These are phyloP conservation scores for Trichophyton verrucosum DNA, from an alignment of 2,329 filamentous ascomycete species.

Conservation along the genomic window DNA sequence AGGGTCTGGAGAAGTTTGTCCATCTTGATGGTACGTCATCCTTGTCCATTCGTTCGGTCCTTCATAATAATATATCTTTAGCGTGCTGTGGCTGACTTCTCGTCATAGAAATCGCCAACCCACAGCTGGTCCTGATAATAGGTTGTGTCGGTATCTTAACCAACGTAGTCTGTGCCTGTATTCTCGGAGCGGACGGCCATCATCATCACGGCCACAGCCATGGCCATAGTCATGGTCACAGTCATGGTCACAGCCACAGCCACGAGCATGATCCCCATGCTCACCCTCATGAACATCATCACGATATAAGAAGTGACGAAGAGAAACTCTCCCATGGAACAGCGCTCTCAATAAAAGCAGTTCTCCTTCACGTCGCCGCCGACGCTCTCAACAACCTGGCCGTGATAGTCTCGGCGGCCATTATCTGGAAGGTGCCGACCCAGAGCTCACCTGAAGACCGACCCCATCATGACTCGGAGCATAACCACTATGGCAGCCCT, in stretches of 20 bases:
- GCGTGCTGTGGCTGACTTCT: conserved; percentile 9
- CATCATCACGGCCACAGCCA: conserved; percentile 20
- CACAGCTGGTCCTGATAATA: conserved; percentile 55
- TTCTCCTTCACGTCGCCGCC: conserved; percentile 57
- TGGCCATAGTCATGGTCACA: conserved; percentile 9
- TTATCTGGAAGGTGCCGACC: conserved; percentile 46
- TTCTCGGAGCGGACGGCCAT: conserved; percentile 47
- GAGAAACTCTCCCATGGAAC: conserved; percentile 1
- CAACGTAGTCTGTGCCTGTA: conserved; percentile 53
- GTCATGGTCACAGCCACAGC: neutral
- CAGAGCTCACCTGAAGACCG: neutral
- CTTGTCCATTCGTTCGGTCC: conserved; percentile 13
- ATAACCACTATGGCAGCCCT: neutral
- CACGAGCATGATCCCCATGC: neutral
- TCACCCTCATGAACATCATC: neutral
- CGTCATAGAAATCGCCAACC: conserved; percentile 47
- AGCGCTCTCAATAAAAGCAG: conserved; percentile 21
- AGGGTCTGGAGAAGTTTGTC: conserved; percentile 60
- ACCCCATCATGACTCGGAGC: neutral
- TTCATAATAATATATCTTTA: neutral
- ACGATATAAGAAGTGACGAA: neutral
- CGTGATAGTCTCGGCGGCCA: conserved; percentile 55
- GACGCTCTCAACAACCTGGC: conserved; percentile 67
- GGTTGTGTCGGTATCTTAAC: conserved; percentile 54
- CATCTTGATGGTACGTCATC: conserved; percentile 36